Evolutionary conservation across 176 grass and related monocot species (phyloP).

Genomic region (Triticum turgidum): DNA sequence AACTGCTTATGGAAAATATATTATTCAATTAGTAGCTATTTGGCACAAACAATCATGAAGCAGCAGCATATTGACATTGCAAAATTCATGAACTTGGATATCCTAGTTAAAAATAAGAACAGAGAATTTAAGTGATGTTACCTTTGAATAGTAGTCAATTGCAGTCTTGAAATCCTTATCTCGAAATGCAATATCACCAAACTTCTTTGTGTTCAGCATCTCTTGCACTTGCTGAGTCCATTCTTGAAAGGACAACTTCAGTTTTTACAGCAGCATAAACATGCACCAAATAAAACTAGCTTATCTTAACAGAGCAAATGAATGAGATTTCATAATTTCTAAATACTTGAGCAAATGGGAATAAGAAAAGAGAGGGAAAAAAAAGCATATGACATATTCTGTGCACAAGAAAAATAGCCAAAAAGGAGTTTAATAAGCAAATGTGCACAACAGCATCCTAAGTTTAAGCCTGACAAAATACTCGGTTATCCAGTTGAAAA

Average conservation of each 20-base stretch:
- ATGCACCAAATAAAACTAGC: constrained; percentile 43
- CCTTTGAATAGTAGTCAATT: constrained; percentile 99
- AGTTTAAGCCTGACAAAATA: not conserved
- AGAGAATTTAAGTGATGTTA: constrained; percentile 32
- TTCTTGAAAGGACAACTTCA: constrained; percentile 99
- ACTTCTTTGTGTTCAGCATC: constrained; percentile 99
- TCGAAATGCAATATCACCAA: constrained; percentile 98
- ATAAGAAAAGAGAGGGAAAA: not conserved
- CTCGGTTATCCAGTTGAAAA: not conserved
- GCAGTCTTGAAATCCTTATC: constrained; percentile 99
- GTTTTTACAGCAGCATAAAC: constrained; percentile 42
- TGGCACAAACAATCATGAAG: not conserved
- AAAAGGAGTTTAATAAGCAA: constrained; percentile 1
- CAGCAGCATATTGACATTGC: not conserved
- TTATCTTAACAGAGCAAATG: constrained; percentile 42
- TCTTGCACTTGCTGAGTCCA: constrained; percentile 99
- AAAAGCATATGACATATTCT: not conserved
- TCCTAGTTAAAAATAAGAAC: not conserved
- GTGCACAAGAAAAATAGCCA: not conserved
- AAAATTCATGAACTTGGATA: not conserved
- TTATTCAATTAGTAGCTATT: not conserved
- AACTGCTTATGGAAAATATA: not conserved
- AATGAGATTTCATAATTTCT: not conserved
- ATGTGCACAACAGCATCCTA: not conserved
- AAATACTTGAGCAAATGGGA: constrained; percentile 16